phyloP scores from a whole-genome alignment of 1,284 basidiomycete species.

The Fomes fomentarius region DNA sequence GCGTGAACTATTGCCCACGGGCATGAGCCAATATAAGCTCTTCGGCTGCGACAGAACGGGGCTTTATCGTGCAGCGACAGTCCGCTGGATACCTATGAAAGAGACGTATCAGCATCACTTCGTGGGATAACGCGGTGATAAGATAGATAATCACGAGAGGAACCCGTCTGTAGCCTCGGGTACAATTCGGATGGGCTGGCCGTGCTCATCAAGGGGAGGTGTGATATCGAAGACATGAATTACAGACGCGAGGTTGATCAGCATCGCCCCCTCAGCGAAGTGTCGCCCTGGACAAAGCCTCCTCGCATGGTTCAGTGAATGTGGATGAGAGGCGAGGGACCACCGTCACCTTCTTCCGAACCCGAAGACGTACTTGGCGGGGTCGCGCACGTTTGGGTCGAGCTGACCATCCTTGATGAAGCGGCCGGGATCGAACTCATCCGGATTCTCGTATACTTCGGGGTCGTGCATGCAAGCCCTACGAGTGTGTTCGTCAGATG shows the following conservation, averaged over 20 bases:
- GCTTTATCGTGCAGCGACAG: slow-evolving; percentile 3
- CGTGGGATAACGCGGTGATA: too few species aligned
- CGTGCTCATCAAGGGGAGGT: slow-evolving; percentile 2
- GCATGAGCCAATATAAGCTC: not conserved
- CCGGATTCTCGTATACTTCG: slow-evolving; percentile 18
- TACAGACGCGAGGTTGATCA: slow-evolving; percentile 9
- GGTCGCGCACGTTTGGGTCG: slow-evolving; percentile 3
- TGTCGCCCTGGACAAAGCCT: slow-evolving; percentile 21
- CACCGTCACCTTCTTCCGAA: slow-evolving; percentile 9
- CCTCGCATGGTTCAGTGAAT: not conserved
- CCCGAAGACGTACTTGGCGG: slow-evolving; percentile 2
- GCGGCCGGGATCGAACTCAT: slow-evolving; percentile 22
- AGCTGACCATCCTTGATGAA: slow-evolving; percentile 20
- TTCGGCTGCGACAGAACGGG: slow-evolving; percentile 1
- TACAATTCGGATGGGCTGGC: not conserved
- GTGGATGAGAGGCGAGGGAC: not conserved
- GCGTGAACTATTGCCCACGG: too few species aligned
- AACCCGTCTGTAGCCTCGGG: not conserved
- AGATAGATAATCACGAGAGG: slow-evolving; percentile 4
- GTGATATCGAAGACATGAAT: slow-evolving; percentile 9
- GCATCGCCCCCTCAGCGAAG: slow-evolving; percentile 8
- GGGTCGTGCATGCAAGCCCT: slow-evolving; percentile 22
- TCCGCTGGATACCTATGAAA: slow-evolving; percentile 5
- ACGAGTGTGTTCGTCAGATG: slow-evolving; percentile 13
- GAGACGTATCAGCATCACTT: not conserved